These are phyloP conservation scores for Aspergillus brunneoviolaceus DNA, from an alignment of 2,329 filamentous ascomycete species.

Conservation along the genomic window DNA sequence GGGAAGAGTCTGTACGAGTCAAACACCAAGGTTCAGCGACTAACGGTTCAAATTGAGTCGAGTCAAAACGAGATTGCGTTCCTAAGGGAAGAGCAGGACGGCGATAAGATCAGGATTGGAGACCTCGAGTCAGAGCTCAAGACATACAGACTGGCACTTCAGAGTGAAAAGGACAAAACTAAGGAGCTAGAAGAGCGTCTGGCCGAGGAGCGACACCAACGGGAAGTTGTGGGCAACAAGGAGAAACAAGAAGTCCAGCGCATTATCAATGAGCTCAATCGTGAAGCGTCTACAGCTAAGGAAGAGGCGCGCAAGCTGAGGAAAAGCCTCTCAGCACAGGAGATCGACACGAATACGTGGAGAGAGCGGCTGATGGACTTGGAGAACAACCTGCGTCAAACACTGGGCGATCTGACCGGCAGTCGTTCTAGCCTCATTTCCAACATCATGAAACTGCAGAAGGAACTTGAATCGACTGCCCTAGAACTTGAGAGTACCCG, in stretches of 20 bases:
- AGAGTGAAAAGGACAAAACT: constrained; percentile 77
- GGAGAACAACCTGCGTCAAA: constrained; percentile 82
- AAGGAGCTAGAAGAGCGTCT: constrained; percentile 73
- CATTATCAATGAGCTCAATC: constrained; percentile 87
- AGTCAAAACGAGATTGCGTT: constrained; percentile 92
- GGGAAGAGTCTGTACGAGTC: constrained; percentile 81
- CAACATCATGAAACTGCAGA: constrained; percentile 82
- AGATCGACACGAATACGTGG: constrained; percentile 87
- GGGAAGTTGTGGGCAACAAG: constrained; percentile 79
- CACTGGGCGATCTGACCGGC: constrained; percentile 82
- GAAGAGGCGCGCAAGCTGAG: constrained; percentile 81
- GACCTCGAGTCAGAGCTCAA: constrained; percentile 83
- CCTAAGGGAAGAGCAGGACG: constrained; percentile 92
- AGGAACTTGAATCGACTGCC: constrained; percentile 79
- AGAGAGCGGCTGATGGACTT: constrained; percentile 87
- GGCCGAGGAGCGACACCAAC: constrained; percentile 76
- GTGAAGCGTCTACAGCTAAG: constrained; percentile 75
- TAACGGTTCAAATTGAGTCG: constrained; percentile 89
- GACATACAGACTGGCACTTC: constrained; percentile 73
- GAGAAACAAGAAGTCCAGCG: constrained; percentile 96
- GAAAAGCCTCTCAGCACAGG: constrained; percentile 77
- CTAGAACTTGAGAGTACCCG: constrained; percentile 79
- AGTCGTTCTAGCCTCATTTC: constrained; percentile 82
- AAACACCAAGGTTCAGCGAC: constrained; percentile 81
- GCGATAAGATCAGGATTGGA: constrained; percentile 96